Base-by-base conservation (phyloP, 1,284 basidiomycete genomes). In the Schizopora paradoxa region DNA sequence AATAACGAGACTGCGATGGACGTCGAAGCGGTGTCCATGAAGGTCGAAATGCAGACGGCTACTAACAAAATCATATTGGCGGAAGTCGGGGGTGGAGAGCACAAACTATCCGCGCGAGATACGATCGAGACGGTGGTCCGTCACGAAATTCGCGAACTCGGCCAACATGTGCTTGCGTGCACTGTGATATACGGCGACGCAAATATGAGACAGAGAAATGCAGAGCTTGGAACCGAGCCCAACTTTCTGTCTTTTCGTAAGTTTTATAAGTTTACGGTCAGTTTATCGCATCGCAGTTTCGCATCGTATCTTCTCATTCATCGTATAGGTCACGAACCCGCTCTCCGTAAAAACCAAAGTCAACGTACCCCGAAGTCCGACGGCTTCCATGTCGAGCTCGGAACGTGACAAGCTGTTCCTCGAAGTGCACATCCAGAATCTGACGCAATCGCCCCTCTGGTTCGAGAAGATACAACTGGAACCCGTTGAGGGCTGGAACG, bases 281-380 rank as follows among this genome's bases (percentile, higher is more conserved):
- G 85, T 75, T 27, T 25, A 14, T 14, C 45, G 33, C 2, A 16
- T 19, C 27, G 5, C 16, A 27, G 22, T 39, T 35, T 18, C 19
- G 44, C 26, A 41, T 46, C 37, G 22, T 21, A 46, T 40, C 25
- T 45, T 27, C 42, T 31, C 29, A 39, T 27, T 34, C 14, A 46
- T 34, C 28, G 18, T 48, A 38, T 40, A 91, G 88, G 87, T 90
- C 7, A 86, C 82, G 8, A 91, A 92, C 54, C 91, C 90, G 1
- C 67, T 94, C 5, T 87, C 87, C 1, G 91, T 93, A 51, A 92
- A 92, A 66, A 92, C 90, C 7, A 91, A 91, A 62, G 87, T 92
- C 0, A 86, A 93, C 58, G 60, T 69, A 1, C 76, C 86, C 0
- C 77, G 74, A 37, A 82, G 86, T 1, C 82, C 89, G 1, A 77